Evolutionary conservation across 257 asterid genomes (phyloP).

Genomic region (Phtheirospermum japonicum): DNA sequence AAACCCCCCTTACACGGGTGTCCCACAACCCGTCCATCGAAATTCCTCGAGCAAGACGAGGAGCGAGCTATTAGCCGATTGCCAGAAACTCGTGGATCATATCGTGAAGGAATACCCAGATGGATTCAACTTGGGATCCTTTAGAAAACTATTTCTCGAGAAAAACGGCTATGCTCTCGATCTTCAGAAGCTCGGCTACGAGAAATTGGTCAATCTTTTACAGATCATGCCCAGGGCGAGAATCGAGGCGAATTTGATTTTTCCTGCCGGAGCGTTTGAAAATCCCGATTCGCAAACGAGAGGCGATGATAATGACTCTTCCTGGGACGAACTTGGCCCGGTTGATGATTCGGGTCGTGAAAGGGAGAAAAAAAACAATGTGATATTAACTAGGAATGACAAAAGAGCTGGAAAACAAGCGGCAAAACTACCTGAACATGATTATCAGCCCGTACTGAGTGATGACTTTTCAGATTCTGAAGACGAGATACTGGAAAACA

Average conservation of each 20-base stretch:
- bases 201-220: slow-evolving; percentile 50
- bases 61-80: slow-evolving; percentile 52
- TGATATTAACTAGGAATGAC: neutral
- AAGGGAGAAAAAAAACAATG: no score
- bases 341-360: slow-evolving; percentile 25
- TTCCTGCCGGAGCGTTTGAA: slow-evolving; percentile 44
- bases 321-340: slow-evolving; percentile 92
- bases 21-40: slow-evolving; percentile 35
- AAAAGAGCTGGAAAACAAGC: slow-evolving; percentile 34
- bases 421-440: slow-evolving; percentile 18
- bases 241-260: slow-evolving; percentile 45
- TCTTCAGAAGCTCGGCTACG: slow-evolving; percentile 60
- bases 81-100: slow-evolving; percentile 57
- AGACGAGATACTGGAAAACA: slow-evolving; percentile 43
- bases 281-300: slow-evolving; percentile 25
- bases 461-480: slow-evolving; percentile 63
- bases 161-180: slow-evolving; percentile 67
- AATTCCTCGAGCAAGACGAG: slow-evolving; percentile 34
- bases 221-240: slow-evolving; percentile 57
- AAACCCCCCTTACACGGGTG: slow-evolving; percentile 51
- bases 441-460: slow-evolving; percentile 50
- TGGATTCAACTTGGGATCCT: slow-evolving; percentile 54
- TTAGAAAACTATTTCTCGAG: slow-evolving; percentile 55
- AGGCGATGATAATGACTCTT: slow-evolving; percentile 47
- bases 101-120: slow-evolving; percentile 62